Conservation (phyloP, 2,329 filamentous ascomycete genomes). For the Sporothrix mexicana region DNA sequence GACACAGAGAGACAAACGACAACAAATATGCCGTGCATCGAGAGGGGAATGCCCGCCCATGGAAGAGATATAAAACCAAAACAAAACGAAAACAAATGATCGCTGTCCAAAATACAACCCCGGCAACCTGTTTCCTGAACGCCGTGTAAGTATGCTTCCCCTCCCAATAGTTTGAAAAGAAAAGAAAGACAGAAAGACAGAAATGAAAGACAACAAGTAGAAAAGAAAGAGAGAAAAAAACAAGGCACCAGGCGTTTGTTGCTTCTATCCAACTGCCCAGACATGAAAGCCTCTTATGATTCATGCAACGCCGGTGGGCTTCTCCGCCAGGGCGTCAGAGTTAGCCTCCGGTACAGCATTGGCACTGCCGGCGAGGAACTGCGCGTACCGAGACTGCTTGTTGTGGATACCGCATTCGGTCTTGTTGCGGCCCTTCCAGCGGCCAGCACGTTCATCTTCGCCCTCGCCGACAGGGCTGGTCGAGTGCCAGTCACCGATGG, state of each 20-base stretch:
- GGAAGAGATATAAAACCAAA: neutral
- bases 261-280: no score
- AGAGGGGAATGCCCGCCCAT: no score
- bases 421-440: slow-evolving; percentile 96
- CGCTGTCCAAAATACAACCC: slow-evolving; percentile 12
- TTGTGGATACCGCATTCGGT: slow-evolving; percentile 99
- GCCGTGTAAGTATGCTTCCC: slow-evolving; percentile 25
- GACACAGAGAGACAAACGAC: neutral
- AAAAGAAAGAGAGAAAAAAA: no score
- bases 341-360: neutral
- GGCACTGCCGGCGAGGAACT: slow-evolving; percentile 63
- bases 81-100: neutral
- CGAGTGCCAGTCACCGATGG: slow-evolving; percentile 96
- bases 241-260: no score
- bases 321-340: neutral
- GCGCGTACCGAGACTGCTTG: slow-evolving; percentile 89
- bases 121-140: slow-evolving; percentile 8
- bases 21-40: neutral
- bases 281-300: no score
- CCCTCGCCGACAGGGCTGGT: slow-evolving; percentile 87
- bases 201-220: no score
- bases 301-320: slow-evolving; percentile 11
- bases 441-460: slow-evolving; percentile 93
- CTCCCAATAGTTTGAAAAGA: neutral
- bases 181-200: neutral